Evolutionary conservation across 2,329 filamentous ascomycete genomes (phyloP).

Genomic region (Sporothrix dimorphospora): DNA sequence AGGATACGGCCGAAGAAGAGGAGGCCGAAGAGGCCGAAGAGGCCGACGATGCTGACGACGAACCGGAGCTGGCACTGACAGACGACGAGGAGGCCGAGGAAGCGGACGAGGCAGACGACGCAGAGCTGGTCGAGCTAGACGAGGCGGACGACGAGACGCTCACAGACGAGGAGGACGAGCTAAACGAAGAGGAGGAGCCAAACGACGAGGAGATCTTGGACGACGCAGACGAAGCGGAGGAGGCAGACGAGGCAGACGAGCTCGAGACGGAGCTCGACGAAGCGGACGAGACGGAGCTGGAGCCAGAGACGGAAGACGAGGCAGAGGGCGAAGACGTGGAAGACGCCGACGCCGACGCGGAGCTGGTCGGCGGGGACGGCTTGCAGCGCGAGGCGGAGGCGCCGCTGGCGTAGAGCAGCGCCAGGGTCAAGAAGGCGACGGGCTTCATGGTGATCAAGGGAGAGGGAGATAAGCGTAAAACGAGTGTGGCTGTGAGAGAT

Average conservation of each 20-base stretch:
- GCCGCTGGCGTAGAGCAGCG: conserved; percentile 1
- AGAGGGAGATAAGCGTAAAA: neutral
- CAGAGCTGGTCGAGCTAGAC: neutral
- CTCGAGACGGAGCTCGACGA: neutral
- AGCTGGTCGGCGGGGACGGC: neutral
- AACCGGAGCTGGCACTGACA: too few relatives aligned
- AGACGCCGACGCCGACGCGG: neutral
- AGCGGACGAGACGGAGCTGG: neutral
- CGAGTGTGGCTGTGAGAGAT: neutral
- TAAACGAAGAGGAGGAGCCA: neutral
- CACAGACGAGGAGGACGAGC: neutral
- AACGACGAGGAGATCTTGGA: neutral
- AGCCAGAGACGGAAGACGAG: neutral
- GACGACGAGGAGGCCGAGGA: neutral
- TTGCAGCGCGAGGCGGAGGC: neutral
- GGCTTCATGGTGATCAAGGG: neutral
- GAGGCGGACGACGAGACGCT: neutral
- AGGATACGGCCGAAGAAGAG: neutral
- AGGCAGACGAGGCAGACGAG: neutral
- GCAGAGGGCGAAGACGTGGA: neutral
- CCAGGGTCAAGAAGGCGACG: neutral
- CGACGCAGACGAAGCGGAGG: neutral
- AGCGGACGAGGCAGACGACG: neutral
- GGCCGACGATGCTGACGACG: neutral
- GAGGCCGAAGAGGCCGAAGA: neutral